phyloP scores from a whole-genome alignment of 306 rosid species.

The Begonia fuchsioides region DNA sequence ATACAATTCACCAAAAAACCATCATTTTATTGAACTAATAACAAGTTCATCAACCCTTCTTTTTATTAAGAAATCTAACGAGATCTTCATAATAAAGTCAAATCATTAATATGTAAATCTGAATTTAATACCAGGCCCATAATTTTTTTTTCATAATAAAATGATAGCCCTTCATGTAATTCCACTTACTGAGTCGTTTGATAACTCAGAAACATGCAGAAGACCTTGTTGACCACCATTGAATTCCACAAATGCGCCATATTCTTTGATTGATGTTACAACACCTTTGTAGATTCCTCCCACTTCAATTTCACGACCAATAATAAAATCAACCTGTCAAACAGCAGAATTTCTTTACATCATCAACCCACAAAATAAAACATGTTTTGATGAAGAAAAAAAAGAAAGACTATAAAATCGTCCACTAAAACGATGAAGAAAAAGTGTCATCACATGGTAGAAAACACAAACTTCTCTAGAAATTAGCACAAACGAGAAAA shows the following conservation, averaged over 20 bases:
- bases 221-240: conserved; percentile 96
- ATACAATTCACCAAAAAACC: neutral
- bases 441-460: too few species aligned
- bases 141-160: too few species aligned
- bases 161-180: neutral
- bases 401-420: too few species aligned
- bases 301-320: conserved; percentile 85
- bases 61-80: too few species aligned
- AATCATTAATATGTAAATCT: too few species aligned
- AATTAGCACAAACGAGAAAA: too few species aligned
- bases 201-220: conserved; percentile 90
- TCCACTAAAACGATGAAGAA: neutral
- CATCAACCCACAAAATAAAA: conserved; percentile 1
- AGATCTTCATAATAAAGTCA: too few species aligned
- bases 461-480: too few species aligned
- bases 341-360: conserved; percentile 1
- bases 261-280: conserved; percentile 59
- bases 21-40: neutral
- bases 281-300: conserved; percentile 79
- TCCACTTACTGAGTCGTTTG: conserved; percentile 57
- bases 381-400: neutral
- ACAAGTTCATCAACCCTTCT: too few species aligned
- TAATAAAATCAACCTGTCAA: conserved; percentile 61
- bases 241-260: conserved; percentile 89
- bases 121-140: too few species aligned